Evolutionary conservation across 352 stramenopile species (phyloP), one percentile per base, ranked within the genome.

Genomic region (Phytophthora kernoviae): DNA sequence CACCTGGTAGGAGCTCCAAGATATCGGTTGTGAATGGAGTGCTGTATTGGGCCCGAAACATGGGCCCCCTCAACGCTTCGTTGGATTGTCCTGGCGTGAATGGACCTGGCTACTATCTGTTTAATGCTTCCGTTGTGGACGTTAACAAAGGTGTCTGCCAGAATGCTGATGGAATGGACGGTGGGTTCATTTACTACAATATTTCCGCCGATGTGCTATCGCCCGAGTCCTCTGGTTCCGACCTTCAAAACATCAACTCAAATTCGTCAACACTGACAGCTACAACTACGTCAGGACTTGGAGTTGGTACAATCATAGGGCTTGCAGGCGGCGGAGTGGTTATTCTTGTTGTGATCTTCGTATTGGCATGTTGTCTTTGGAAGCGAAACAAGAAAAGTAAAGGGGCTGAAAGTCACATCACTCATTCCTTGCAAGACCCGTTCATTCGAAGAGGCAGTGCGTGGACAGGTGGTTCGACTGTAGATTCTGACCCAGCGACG

Each of bases 71-170:
- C 5, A 41, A 18, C 34, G 15, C 34, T 12, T 15, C 34, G 34
- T 11, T 41, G 12, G 18, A 44, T 24, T 44, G 39, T 18, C 39
- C 39, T 26, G 39, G 39, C 11, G n/a, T 15, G 14, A 14, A 5
- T 47, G 41, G 41, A 33, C 9, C 20, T 14, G 41, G 22, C 20
- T 47, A 47, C 17, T 47, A 47, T 47, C 20, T 8, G 17, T 47
- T 47, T 12, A 32, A n/a, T 15, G 21, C 32, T 21, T 17, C 41
- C 20, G 11, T 17, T 11, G 41, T 17, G n/a, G 41, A 47, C 17
- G 12, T 47, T 10, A 20, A 9, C 17, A n/a, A 47, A 17, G 41
- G 20, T 11, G n/a, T 11, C 10, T 47, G 41, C 20, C 12, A 15
- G 9, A 11, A 47, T 10, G 26, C n/a, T 11, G 11, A 47, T 3